These are phyloP conservation scores for Penicillium flavigenum DNA, from an alignment of 495 filamentous ascomycete species.

Conservation along the genomic window DNA sequence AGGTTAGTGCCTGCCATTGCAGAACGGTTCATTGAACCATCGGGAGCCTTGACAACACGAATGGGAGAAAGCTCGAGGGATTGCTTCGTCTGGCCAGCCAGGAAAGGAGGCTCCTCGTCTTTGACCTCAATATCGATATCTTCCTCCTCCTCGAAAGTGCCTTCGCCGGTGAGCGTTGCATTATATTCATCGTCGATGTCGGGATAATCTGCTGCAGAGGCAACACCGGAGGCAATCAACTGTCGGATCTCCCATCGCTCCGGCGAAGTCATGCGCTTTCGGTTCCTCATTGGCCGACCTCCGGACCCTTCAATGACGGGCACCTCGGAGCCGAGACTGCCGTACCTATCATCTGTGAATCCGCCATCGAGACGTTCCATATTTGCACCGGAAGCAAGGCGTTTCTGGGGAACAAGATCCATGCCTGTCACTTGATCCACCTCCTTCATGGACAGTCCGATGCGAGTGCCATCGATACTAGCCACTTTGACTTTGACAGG, in stretches of 20 bases:
- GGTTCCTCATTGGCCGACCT: slow-evolving; percentile 56
- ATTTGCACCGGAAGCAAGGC: slow-evolving; percentile 89
- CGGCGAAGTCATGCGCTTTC: slow-evolving; percentile 92
- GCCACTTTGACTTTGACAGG: slow-evolving; percentile 89
- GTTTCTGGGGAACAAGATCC: slow-evolving; percentile 77
- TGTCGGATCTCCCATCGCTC: slow-evolving; percentile 98
- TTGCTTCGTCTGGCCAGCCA: slow-evolving; percentile 94
- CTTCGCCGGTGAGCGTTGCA: slow-evolving; percentile 79
- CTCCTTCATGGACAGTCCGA: slow-evolving; percentile 95
- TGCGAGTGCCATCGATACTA: slow-evolving; percentile 75
- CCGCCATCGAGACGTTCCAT: slow-evolving; percentile 72
- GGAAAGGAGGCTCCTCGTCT: slow-evolving; percentile 95
- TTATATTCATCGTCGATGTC: slow-evolving; percentile 95
- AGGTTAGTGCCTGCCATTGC: slow-evolving; percentile 88
- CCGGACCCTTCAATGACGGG: slow-evolving; percentile 65
- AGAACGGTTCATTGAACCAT: slow-evolving; percentile 91
- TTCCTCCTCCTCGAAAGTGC: slow-evolving; percentile 90
- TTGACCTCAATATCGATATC: slow-evolving; percentile 95
- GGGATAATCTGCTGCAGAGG: slow-evolving; percentile 87
- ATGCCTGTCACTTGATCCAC: slow-evolving; percentile 88
- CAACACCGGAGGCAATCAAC: slow-evolving; percentile 89
- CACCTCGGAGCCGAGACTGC: slow-evolving; percentile 55
- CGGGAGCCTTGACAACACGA: slow-evolving; percentile 92
- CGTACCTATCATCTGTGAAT: slow-evolving; percentile 52
- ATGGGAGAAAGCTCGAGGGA: slow-evolving; percentile 93